These are phyloP conservation scores for Penicillium silybi DNA, from an alignment of 495 filamentous ascomycete genomes.

Conservation along the genomic window DNA sequence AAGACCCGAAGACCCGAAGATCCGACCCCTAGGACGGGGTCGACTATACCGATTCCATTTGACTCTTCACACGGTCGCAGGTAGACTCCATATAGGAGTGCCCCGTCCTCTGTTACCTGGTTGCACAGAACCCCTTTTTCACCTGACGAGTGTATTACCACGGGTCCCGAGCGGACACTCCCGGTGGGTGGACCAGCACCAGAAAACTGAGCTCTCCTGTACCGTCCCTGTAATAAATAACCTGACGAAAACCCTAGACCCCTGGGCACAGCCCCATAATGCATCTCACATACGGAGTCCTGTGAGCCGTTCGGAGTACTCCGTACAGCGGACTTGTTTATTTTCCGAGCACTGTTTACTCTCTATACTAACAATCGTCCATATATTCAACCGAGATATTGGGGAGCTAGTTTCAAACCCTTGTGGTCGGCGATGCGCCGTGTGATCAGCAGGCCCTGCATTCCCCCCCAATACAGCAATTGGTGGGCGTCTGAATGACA, in stretches of 20 bases:
- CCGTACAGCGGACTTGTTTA: background rate
- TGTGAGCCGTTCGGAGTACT: too few species aligned
- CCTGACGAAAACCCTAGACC: background rate
- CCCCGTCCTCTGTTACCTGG: background rate
- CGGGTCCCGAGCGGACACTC: conserved; percentile 15
- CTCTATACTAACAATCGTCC: background rate
- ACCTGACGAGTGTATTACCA: conserved; percentile 2
- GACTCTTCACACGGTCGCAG: background rate
- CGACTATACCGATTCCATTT: background rate
- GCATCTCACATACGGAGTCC: too few species aligned
- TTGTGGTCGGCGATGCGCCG: background rate
- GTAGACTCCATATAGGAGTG: too few species aligned
- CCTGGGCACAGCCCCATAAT: too few species aligned
- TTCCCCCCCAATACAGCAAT: background rate
- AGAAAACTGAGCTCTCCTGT: background rate
- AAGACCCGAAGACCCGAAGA: background rate
- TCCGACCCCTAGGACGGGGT: background rate
- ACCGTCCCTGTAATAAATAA: background rate
- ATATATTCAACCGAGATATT: background rate
- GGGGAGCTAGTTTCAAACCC: background rate
- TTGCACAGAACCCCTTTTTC: background rate
- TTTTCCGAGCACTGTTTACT: background rate
- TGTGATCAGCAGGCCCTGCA: background rate
- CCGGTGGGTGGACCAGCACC: conserved; percentile 12
- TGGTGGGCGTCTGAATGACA: background rate